Base-by-base conservation (phyloP, 768 basidiomycete genomes). In the Boletus tylopilopsis region DNA sequence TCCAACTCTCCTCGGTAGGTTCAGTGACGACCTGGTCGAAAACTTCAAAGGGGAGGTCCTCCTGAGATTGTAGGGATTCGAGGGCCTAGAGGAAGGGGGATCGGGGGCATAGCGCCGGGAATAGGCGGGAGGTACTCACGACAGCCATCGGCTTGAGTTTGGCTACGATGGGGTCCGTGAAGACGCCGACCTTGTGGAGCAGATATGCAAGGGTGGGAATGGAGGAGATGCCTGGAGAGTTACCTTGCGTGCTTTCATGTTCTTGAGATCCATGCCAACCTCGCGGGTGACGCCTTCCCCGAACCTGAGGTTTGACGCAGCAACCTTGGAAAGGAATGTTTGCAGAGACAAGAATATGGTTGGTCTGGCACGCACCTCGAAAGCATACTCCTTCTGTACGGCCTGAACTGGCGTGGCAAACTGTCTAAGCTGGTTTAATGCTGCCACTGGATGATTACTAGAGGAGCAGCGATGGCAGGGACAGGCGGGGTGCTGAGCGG, bases 201-300 rank as follows among this genome's bases (percentile, higher is more conserved):
- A 49, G 51, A 29, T 25, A 57, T 45, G 51, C 21, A 39, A 29
- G 51, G 42, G 47, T 29, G 25, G 35, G 33, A 42, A 29, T 11
- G 27, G 37, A 54, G 41, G 9, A 27, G 35, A 38, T 15, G 19
- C n/a, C n/a, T 6, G 30, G 18, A 53, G 32, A 24, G 10, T 6
- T 45, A 87, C 90, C 78, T 90, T 92, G 58, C 81, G 79, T 7
- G 93, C 91, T 49, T 85, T 87, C 88, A 91, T 87, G 71, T 94
- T 94, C 76, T 87, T 88, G 59, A 94, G 76, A 68, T 94, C 93
- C 87, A 94, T 91, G 29, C 92, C 93, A 24, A 94, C 87, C 68
- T 94, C 92, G 33, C 77, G 76, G 4, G 92, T 94, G 30, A 92
- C 93, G 25, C 92, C 92, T 54, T 92, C 86, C 2, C 92, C 92